Base-by-base conservation (phyloP, 129 eudicot species). In the Helianthus tuberosus region DNA sequence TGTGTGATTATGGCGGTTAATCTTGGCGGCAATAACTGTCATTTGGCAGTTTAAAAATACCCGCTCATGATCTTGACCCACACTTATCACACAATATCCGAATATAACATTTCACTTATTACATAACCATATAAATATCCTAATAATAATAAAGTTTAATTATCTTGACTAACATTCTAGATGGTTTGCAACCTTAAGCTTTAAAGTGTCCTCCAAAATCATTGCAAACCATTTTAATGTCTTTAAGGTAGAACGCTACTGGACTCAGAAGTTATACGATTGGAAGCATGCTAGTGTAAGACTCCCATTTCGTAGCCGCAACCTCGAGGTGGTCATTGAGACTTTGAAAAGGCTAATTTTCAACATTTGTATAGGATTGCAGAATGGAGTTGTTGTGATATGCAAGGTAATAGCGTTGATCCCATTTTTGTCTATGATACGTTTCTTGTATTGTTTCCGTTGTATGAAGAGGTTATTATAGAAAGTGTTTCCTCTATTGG, bases 111-210 rank as follows among this genome's bases (percentile, higher is more conserved):
- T n/a, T n/a, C n/a, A n/a, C n/a, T n/a, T n/a, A n/a, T n/a, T n/a
- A n/a, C n/a, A n/a, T n/a, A n/a, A n/a, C n/a, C n/a, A n/a, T n/a
- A n/a, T n/a, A n/a, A n/a, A n/a, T n/a, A n/a, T n/a, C n/a, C n/a
- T n/a, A n/a, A n/a, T n/a, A n/a, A n/a, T n/a, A n/a, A n/a, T n/a
- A n/a, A n/a, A n/a, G n/a, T n/a, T n/a, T n/a, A n/a, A n/a, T n/a
- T n/a, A n/a, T n/a, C n/a, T n/a, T n/a, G n/a, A n/a, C n/a, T n/a
- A n/a, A n/a, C n/a, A n/a, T n/a, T n/a, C n/a, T 13, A 68, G 73
- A 49, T 68, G 73, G 50, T 68, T 48, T 50, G 23, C 61, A 3
- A n/a, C 27, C 46, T 14, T 68, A n/a, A 68, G 61, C 61, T 68
- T 50, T 68, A 32, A 49, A 0, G 14, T 68, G 29, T 68, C 73